Evolutionary conservation across 495 filamentous ascomycete genomes (phyloP).

Genomic region (Xylaria scruposa): DNA sequence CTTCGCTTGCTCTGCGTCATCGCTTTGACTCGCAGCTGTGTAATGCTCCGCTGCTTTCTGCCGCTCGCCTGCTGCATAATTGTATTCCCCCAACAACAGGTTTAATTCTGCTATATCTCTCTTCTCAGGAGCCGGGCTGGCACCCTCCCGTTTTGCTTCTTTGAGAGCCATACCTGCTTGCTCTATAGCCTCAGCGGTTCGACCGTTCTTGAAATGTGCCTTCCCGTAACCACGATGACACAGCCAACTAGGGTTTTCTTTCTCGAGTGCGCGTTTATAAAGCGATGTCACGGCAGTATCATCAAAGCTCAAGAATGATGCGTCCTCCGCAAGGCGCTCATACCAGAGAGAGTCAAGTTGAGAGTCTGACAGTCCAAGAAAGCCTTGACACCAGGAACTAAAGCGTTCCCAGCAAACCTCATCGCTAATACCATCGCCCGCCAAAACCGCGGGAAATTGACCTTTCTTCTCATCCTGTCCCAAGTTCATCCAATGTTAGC

Average conservation of each 20-base stretch:
- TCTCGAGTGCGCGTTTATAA: background rate
- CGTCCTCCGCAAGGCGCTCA: slow-evolving; percentile 14
- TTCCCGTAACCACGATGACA: background rate
- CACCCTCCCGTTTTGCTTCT: background rate
- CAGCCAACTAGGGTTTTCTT: background rate
- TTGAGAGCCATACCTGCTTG: background rate
- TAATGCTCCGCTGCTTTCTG: background rate
- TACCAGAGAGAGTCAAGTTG: slow-evolving; percentile 11
- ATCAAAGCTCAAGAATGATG: background rate
- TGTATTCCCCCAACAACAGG: slow-evolving; percentile 3
- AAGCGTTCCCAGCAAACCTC: background rate
- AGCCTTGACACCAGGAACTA: slow-evolving; percentile 10
- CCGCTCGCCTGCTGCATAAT: background rate
- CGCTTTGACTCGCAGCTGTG: background rate
- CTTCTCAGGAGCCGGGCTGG: background rate
- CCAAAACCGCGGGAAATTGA: background rate
- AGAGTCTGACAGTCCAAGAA: slow-evolving; percentile 8
- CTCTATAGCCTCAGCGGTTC: background rate
- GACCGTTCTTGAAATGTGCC: background rate
- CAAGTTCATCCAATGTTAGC: background rate
- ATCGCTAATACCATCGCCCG: background rate
- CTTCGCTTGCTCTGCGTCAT: background rate
- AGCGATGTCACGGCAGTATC: background rate
- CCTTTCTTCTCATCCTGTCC: background rate
- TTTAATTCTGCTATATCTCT: slow-evolving; percentile 10